Conservation (phyloP, 257 asterid species). For the Nicotiana benthamiana region DNA sequence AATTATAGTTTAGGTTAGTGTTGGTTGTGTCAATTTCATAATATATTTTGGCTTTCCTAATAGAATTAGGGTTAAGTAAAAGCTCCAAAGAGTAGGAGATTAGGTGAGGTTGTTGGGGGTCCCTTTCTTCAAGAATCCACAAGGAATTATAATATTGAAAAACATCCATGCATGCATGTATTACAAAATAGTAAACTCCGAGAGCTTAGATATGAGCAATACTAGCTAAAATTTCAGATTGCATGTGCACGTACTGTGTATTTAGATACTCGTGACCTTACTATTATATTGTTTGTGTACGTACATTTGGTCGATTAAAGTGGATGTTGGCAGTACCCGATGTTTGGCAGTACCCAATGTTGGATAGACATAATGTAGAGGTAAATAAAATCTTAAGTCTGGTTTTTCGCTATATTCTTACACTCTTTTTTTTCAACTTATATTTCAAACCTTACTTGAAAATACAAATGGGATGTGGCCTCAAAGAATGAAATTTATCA, state of each 20-base stretch:
- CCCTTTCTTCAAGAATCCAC: constrained; percentile 8
- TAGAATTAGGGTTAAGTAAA: constrained; percentile 11
- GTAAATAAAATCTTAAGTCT: neutral
- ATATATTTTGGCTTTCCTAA: constrained; percentile 1
- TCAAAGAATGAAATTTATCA: no score
- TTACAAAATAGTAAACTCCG: constrained; percentile 21
- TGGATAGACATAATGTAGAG: neutral
- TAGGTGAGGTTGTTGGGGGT: constrained; percentile 15
- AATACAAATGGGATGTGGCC: neutral
- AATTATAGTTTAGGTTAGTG: neutral
- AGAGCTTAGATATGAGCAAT: constrained; percentile 12
- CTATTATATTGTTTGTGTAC: neutral
- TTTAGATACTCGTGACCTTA: neutral
- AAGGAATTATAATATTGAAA: constrained; percentile 6
- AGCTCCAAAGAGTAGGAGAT: constrained; percentile 3
- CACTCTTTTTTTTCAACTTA: neutral
- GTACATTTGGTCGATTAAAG: neutral
- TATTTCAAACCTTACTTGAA: neutral
- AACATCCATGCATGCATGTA: constrained; percentile 6
- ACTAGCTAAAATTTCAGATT: neutral
- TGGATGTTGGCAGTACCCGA: neutral
- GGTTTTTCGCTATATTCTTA: neutral
- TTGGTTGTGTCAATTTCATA: neutral
- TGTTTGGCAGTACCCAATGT: neutral
- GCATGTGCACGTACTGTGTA: neutral